These are phyloP conservation scores for Daldinia eschscholtzii DNA, from an alignment of 2,329 filamentous ascomycete genomes.

Conservation along the genomic window DNA sequence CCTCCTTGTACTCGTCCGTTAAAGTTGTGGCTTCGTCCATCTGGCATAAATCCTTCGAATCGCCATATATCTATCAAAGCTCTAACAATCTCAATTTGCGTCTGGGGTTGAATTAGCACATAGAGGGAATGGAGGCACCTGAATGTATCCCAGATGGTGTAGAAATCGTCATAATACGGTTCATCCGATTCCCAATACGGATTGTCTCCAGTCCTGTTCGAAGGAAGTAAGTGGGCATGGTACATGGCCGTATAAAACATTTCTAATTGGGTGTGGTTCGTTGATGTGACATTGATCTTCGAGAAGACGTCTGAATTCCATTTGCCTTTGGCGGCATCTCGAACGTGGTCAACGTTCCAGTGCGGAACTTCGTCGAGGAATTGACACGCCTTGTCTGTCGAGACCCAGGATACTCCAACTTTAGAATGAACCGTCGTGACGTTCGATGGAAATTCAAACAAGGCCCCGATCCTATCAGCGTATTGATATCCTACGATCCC, in stretches of 20 bases:
- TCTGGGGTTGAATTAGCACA: conserved; percentile 65
- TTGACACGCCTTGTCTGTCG: conserved; percentile 61
- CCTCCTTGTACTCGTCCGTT: conserved; percentile 71
- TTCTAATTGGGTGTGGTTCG: conserved; percentile 62
- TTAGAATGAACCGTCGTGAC: conserved; percentile 59
- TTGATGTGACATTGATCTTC: conserved; percentile 56
- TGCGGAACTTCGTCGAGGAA: conserved; percentile 61
- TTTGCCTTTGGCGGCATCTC: conserved; percentile 56
- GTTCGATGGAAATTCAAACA: conserved; percentile 61
- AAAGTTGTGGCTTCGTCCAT: conserved; percentile 67
- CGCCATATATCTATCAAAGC: conserved; percentile 70
- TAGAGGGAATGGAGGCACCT: conserved; percentile 66
- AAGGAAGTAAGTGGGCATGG: conserved; percentile 72
- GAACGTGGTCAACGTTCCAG: conserved; percentile 58
- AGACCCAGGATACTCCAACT: conserved; percentile 65
- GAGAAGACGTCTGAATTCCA: conserved; percentile 63
- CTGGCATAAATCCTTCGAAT: conserved; percentile 65
- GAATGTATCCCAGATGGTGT: conserved; percentile 69
- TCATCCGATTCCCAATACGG: conserved; percentile 66
- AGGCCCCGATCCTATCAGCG: conserved; percentile 63
- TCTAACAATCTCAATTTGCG: conserved; percentile 67
- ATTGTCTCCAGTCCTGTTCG: conserved; percentile 71
- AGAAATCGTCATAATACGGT: conserved; percentile 71
- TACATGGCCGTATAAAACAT: conserved; percentile 71
- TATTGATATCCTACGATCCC: conserved; percentile 63